A percentile compares a stretch with the other conserved stretches of the same genome.
Evolutionary conservation across 371 early-diverging fungal genomes (phyloP).

Genomic region (Blakeslea trispora): DNA sequence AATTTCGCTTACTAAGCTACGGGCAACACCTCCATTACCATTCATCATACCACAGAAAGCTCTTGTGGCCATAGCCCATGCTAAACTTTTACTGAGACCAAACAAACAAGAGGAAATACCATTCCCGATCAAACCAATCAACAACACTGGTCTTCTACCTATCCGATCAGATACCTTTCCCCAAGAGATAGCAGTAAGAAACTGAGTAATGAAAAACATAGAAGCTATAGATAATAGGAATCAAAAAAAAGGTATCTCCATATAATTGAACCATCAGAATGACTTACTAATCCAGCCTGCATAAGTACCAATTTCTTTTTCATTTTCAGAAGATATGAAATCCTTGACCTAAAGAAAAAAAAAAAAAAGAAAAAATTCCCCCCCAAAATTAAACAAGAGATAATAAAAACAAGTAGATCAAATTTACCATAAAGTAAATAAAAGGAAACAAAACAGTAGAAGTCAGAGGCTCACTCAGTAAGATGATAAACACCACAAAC

Average conservation of each 20-base stretch:
- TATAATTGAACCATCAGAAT: background rate
- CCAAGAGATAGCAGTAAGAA: constrained; percentile 53
- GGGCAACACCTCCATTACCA: constrained; percentile 82
- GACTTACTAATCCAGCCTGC: constrained; percentile 56
- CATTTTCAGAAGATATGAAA: constrained; percentile 60
- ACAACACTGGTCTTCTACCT: constrained; percentile 80
- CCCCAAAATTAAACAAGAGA: too few species aligned
- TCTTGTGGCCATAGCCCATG: constrained; percentile 68
- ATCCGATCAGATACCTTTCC: constrained; percentile 56
- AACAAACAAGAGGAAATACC: constrained; percentile 65
- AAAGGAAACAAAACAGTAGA: constrained; percentile 70
- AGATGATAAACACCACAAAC: constrained; percentile 58
- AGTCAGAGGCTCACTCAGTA: constrained; percentile 67
- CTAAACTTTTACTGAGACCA: constrained; percentile 66
- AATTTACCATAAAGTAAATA: constrained; percentile 63
- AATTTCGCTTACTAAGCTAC: constrained; percentile 85
- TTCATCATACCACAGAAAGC: constrained; percentile 75
- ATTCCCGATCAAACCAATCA: constrained; percentile 76
- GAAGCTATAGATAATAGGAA: too few species aligned
- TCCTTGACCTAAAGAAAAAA: constrained; percentile 46
- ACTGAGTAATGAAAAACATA: constrained; percentile 55
- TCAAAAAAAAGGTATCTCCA: too few species aligned
- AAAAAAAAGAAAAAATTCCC: too few species aligned
- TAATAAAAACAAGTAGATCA: background rate
- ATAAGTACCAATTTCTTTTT: constrained; percentile 65